Evolutionary conservation across 345 rosid species (phyloP).

Genomic region (sweet orange (Citrus sinensis)): DVS_A1.0 CM039165.1:20917501-20918000

Average conservation of each 20-base stretch:
- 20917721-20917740: too few species aligned
- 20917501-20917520: conserved; percentile 65
- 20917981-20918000: not conserved
- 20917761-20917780: not conserved
- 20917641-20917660: conserved; percentile 16
- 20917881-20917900: not conserved
- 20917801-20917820: not conserved
- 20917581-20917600: conserved; percentile 77
- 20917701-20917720: too few species aligned
- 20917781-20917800: conserved; percentile 4
- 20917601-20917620: not conserved
- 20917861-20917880: conserved; percentile 5
- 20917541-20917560: conserved; percentile 96
- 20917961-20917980: conserved; percentile 14
- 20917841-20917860: not conserved
- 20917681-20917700: not conserved
- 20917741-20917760: too few species aligned
- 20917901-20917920: not conserved
- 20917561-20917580: conserved; percentile 89
- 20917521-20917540: conserved; percentile 93
- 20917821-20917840: not conserved
- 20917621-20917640: conserved; percentile 35
- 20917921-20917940: conserved; percentile 20
- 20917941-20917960: conserved; percentile 23
- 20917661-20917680: conserved; percentile 15